Evolutionary conservation across 2,329 filamentous ascomycete species (phyloP).

Genomic region (Colletotrichum lini): DNA sequence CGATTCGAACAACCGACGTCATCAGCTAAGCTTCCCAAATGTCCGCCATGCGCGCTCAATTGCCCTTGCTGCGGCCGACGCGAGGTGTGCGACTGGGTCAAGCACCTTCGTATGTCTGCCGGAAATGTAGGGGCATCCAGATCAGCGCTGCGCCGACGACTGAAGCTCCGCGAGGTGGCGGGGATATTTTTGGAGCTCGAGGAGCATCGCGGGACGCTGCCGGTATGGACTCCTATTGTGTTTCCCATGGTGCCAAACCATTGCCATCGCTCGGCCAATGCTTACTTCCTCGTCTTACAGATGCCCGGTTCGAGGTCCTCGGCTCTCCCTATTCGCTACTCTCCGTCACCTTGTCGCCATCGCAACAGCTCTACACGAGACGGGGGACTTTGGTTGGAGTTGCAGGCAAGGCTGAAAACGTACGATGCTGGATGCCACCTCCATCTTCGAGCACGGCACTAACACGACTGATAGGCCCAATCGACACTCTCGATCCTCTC

Average conservation of each 20-base stretch:
- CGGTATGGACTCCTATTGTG: constrained; percentile 54
- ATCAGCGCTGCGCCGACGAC: constrained; percentile 74
- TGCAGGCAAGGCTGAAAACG: constrained; percentile 92
- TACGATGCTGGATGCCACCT: constrained; percentile 56
- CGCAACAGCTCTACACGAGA: constrained; percentile 92
- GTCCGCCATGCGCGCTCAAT: constrained; percentile 60
- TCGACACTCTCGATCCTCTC: constrained; percentile 91
- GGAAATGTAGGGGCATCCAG: constrained; percentile 73
- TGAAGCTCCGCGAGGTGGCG: constrained; percentile 63
- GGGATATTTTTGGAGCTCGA: constrained; percentile 70
- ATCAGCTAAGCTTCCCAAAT: constrained; percentile 24
- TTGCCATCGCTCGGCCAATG: not conserved
- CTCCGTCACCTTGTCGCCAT: constrained; percentile 92
- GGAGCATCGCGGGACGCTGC: constrained; percentile 62
- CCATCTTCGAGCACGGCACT: constrained; percentile 23
- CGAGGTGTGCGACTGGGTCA: constrained; percentile 48
- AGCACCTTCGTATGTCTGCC: constrained; percentile 60
- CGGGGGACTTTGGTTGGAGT: constrained; percentile 92
- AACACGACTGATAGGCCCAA: constrained; percentile 71
- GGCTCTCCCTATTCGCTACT: constrained; percentile 94
- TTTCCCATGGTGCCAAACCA: too few species aligned
- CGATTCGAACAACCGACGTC: constrained; percentile 37
- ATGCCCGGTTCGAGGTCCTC: constrained; percentile 94
- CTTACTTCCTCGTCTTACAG: constrained; percentile 60
- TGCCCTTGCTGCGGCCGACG: constrained; percentile 55